Conservation (phyloP, 306 rosid species). For the Arachis hypogaea region DNA sequence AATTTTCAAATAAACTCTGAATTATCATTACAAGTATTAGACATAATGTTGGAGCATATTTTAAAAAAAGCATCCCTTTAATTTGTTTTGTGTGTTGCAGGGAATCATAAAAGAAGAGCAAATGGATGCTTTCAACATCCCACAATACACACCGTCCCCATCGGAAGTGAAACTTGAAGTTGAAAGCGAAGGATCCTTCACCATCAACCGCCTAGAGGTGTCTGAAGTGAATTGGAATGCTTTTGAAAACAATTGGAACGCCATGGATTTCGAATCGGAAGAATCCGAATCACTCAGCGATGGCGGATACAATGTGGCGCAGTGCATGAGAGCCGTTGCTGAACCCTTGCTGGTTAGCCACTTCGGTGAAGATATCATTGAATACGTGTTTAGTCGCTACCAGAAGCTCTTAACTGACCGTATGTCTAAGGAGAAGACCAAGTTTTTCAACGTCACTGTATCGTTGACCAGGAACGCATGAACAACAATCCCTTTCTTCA, state of each 20-base stretch:
- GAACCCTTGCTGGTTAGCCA: conserved; percentile 48
- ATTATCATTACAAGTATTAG: too few species aligned
- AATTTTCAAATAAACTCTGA: too few species aligned
- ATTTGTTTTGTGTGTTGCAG: neutral
- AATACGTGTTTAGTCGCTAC: conserved; percentile 44
- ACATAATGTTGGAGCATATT: too few species aligned
- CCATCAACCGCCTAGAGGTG: conserved; percentile 17
- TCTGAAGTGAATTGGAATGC: conserved; percentile 46
- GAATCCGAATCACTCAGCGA: neutral
- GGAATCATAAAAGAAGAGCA: conserved; percentile 45
- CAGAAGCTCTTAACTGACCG: conserved; percentile 34
- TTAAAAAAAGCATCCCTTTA: too few species aligned
- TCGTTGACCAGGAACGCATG: conserved; percentile 30
- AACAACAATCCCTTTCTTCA: neutral
- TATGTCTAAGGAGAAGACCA: conserved; percentile 45
- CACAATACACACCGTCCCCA: conserved; percentile 49
- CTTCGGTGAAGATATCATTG: conserved; percentile 53
- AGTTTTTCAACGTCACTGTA: conserved; percentile 32
- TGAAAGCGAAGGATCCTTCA: conserved; percentile 45
- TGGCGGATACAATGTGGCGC: conserved; percentile 41
- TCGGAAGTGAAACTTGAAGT: conserved; percentile 46
- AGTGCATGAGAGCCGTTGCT: conserved; percentile 48
- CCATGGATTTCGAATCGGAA: neutral
- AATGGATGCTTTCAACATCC: conserved; percentile 49
- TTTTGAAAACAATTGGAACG: neutral